Conservation (phyloP, 192 early-diverging fungal species). For the Coemansia sp. region DNA sequence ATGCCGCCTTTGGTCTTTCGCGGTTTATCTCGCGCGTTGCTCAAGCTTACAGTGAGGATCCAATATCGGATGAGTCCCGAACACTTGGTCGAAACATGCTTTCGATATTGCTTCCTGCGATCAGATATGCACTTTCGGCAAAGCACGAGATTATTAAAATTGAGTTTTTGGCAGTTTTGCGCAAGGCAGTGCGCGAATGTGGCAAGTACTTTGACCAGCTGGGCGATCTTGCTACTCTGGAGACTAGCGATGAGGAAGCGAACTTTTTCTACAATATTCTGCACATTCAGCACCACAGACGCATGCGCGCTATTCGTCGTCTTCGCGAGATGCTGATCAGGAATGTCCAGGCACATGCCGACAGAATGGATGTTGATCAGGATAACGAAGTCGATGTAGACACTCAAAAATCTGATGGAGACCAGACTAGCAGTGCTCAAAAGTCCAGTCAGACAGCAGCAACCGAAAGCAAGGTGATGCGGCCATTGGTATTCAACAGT, state of each 20-base stretch:
- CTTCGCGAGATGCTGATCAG: constrained; percentile 55
- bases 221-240: constrained; percentile 38
- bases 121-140: constrained; percentile 36
- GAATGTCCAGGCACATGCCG: constrained; percentile 7
- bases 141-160: constrained; percentile 31
- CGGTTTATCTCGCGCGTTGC: constrained; percentile 66
- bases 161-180: constrained; percentile 42
- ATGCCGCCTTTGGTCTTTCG: constrained; percentile 70
- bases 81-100: constrained; percentile 19
- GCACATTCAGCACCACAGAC: constrained; percentile 94
- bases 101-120: constrained; percentile 33
- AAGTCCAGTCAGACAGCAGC: neutral
- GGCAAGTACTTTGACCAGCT: constrained; percentile 39
- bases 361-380: constrained; percentile 41
- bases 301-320: constrained; percentile 76
- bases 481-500: constrained; percentile 28
- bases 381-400: neutral
- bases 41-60: constrained; percentile 16
- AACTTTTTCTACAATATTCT: constrained; percentile 95
- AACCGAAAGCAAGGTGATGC: constrained; percentile 2
- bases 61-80: constrained; percentile 15
- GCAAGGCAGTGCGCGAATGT: constrained; percentile 37
- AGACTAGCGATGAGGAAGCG: constrained; percentile 61
- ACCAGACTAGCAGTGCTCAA: constrained; percentile 1
- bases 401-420: constrained; percentile 6